These are phyloP conservation scores for Melaleuca alternifolia DNA, from an alignment of 345 rosid genomes.

Conservation along the genomic window DNA sequence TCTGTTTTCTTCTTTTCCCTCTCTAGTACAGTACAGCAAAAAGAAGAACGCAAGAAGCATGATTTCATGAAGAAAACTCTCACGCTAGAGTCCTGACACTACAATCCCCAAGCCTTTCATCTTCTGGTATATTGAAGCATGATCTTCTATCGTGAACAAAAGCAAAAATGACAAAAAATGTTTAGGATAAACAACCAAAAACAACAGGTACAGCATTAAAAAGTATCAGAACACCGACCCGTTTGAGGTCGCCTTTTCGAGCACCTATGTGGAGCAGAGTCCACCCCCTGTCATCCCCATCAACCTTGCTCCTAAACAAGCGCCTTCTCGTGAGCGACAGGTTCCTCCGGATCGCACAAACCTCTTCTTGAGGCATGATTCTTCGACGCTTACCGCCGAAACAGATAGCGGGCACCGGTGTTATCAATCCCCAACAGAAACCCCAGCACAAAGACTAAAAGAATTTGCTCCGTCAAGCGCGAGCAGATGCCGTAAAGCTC, in stretches of 20 bases:
- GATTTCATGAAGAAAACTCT: background rate
- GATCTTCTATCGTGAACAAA: background rate
- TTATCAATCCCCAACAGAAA: background rate
- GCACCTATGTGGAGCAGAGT: conserved; percentile 79
- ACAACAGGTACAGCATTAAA: background rate
- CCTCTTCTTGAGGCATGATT: conserved; percentile 38
- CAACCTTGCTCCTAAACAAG: conserved; percentile 32
- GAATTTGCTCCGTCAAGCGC: background rate
- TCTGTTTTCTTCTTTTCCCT: background rate
- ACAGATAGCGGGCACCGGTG: background rate
- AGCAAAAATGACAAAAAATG: background rate
- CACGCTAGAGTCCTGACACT: background rate
- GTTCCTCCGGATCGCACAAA: conserved; percentile 36
- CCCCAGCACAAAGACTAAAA: background rate
- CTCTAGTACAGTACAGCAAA: background rate
- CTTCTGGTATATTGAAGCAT: background rate
- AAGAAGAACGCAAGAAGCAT: background rate
- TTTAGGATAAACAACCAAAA: background rate
- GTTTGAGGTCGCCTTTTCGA: conserved; percentile 71
- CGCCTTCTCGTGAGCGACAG: conserved; percentile 40
- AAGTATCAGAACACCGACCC: conserved; percentile 13
- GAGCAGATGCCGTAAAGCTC: background rate
- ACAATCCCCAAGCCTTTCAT: background rate
- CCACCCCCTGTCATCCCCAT: conserved; percentile 88
- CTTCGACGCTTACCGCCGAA: background rate